Percentiles rank a stretch among this genome's conserved stretches.
Evolutionary conservation across 2,329 filamentous ascomycete genomes (phyloP).

Genomic region (Alternaria triticimaculans): DNA sequence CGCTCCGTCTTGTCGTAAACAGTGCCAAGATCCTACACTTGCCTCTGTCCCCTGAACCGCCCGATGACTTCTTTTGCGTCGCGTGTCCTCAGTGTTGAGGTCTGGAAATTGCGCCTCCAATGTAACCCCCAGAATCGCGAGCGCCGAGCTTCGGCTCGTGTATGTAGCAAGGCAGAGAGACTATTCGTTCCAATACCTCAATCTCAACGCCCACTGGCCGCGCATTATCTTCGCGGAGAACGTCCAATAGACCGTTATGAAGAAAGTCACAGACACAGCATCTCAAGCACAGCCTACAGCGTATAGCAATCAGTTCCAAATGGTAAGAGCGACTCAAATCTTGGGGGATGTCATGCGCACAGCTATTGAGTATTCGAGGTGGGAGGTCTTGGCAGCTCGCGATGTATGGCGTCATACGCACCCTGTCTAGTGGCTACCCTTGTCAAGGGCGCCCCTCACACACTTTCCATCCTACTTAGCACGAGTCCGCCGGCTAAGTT

Average conservation of each 20-base stretch:
- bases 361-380: background rate
- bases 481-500: background rate
- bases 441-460: background rate
- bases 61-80: background rate
- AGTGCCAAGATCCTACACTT: background rate
- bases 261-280: background rate
- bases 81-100: background rate
- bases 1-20: background rate
- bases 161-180: background rate
- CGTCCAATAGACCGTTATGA: background rate
- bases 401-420: constrained; percentile 17
- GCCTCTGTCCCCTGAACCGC: background rate
- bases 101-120: background rate
- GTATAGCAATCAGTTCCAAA: background rate
- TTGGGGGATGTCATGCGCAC: background rate
- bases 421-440: background rate
- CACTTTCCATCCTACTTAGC: background rate
- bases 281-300: background rate
- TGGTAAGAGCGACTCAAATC: background rate
- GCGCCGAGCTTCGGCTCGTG: background rate
- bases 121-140: background rate
- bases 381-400: constrained; percentile 15
- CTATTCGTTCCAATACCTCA: background rate
- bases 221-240: background rate
- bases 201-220: background rate